A percentile compares a stretch with the other conserved stretches of the same genome.
These are phyloP conservation scores for Neonectria punicea DNA, from an alignment of 2,329 filamentous ascomycete species.

Conservation along the genomic window DNA sequence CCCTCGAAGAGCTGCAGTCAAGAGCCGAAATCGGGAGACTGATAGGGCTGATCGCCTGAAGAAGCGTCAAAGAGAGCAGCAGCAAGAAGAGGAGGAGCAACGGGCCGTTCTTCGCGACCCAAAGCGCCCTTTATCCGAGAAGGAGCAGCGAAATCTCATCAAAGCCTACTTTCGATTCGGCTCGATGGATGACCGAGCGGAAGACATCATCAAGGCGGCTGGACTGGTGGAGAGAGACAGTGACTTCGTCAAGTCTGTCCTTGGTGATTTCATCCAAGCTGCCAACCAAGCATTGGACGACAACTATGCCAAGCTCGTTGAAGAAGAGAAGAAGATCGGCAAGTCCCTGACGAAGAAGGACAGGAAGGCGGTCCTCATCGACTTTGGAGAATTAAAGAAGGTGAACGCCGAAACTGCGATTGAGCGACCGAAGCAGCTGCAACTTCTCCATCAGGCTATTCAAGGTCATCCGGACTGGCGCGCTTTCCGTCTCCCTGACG, in stretches of 20 bases:
- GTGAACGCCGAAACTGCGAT: slow-evolving; percentile 96
- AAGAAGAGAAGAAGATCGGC: slow-evolving; percentile 83
- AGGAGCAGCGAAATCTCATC: slow-evolving; percentile 92
- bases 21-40: slow-evolving; percentile 65
- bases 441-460: slow-evolving; percentile 81
- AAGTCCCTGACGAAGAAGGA: slow-evolving; percentile 95
- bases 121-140: slow-evolving; percentile 88
- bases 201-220: slow-evolving; percentile 89
- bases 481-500: slow-evolving; percentile 88
- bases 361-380: slow-evolving; percentile 95
- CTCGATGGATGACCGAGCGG: slow-evolving; percentile 85
- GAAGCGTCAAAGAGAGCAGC: slow-evolving; percentile 72
- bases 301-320: slow-evolving; percentile 77
- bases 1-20: slow-evolving; percentile 77
- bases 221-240: slow-evolving; percentile 84
- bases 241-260: slow-evolving; percentile 79
- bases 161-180: slow-evolving; percentile 92
- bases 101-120: slow-evolving; percentile 82
- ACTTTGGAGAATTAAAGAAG: slow-evolving; percentile 92
- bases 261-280: slow-evolving; percentile 76
- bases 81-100: slow-evolving; percentile 75
- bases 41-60: slow-evolving; percentile 74
- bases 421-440: slow-evolving; percentile 89
- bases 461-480: slow-evolving; percentile 74
- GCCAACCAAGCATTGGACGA: slow-evolving; percentile 69